phyloP scores from a whole-genome alignment of 2,329 filamentous ascomycete genomes.

The Chalara sp. region DNA sequence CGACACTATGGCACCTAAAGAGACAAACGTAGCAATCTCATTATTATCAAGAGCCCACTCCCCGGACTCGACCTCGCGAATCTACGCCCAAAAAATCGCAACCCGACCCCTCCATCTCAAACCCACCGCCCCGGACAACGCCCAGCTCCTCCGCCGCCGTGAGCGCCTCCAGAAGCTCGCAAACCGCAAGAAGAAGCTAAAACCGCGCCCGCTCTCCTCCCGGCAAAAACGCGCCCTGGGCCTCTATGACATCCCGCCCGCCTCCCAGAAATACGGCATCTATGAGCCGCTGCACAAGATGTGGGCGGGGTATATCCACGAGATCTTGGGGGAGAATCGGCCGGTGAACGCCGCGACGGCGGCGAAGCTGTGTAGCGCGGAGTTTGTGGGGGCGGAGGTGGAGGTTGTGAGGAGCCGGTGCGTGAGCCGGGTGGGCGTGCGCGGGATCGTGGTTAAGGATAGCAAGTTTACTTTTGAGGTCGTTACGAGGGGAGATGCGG shows the following conservation, averaged over 20 bases:
- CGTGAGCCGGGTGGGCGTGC: conserved; percentile 72
- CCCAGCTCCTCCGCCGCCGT: conserved; percentile 42
- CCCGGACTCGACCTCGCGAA: conserved; percentile 59
- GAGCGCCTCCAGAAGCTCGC: conserved; percentile 30
- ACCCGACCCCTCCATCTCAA: conserved; percentile 75
- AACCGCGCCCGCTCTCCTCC: conserved; percentile 67
- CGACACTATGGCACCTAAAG: conserved; percentile 14
- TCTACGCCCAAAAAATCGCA: conserved; percentile 78
- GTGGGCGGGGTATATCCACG: conserved; percentile 81
- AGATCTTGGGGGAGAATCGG: conserved; percentile 54
- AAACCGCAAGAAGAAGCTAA: conserved; percentile 36
- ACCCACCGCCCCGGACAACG: conserved; percentile 53
- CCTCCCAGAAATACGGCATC: conserved; percentile 63
- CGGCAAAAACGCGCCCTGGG: conserved; percentile 67
- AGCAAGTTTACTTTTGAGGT: conserved; percentile 81
- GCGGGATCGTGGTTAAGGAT: conserved; percentile 84
- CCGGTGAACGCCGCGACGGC: conserved; percentile 38
- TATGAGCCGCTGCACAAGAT: conserved; percentile 72
- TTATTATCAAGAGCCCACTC: conserved; percentile 77
- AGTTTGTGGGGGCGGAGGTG: conserved; percentile 82
- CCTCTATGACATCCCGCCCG: conserved; percentile 67
- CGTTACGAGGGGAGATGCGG: conserved; percentile 60
- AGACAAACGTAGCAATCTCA: conserved; percentile 16
- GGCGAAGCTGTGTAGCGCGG: conserved; percentile 74
- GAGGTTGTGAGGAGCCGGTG: conserved; percentile 80